A percentile compares a stretch with the other conserved stretches of the same genome.
Evolutionary conservation across 495 filamentous ascomycete species (phyloP).

Genomic region (Penicillium psychrofluorescens): DNA sequence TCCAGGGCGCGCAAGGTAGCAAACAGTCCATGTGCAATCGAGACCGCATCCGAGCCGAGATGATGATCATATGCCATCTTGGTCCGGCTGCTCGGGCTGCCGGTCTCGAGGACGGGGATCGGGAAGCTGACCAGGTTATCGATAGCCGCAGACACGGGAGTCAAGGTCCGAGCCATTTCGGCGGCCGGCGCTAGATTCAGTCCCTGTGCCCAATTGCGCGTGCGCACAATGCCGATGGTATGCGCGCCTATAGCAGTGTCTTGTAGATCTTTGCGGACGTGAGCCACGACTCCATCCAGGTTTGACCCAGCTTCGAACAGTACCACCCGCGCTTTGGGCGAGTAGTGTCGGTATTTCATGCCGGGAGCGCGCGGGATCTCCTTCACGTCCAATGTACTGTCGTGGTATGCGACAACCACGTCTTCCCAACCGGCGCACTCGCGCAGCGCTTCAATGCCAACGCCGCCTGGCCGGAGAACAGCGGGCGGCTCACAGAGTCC

Average conservation of each 20-base stretch:
- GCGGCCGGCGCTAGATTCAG: slow-evolving; percentile 22
- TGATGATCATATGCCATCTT: slow-evolving; percentile 42
- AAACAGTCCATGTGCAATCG: slow-evolving; percentile 81
- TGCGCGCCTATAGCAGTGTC: slow-evolving; percentile 30
- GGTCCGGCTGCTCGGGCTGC: slow-evolving; percentile 12
- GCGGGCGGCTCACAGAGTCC: slow-evolving; percentile 73
- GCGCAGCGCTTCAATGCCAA: slow-evolving; percentile 78
- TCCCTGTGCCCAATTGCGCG: slow-evolving; percentile 34
- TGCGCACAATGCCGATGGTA: slow-evolving; percentile 42
- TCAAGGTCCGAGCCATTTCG: slow-evolving; percentile 15
- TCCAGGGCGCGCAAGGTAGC: slow-evolving; percentile 82
- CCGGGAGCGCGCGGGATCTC: slow-evolving; percentile 74
- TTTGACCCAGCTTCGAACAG: slow-evolving; percentile 58
- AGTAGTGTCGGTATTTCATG: slow-evolving; percentile 99
- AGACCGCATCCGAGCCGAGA: slow-evolving; percentile 59
- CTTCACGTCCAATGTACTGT: slow-evolving; percentile 39
- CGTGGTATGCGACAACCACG: slow-evolving; percentile 67
- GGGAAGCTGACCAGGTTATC: slow-evolving; percentile 25
- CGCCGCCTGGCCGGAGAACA: slow-evolving; percentile 80
- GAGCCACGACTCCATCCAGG: slow-evolving; percentile 22
- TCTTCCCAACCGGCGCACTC: slow-evolving; percentile 73
- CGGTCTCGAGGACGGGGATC: slow-evolving; percentile 21
- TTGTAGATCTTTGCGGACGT: slow-evolving; percentile 28
- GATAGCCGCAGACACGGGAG: slow-evolving; percentile 19
- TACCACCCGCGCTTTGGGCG: slow-evolving; percentile 79